Conservation (phyloP, 345 rosid species). For the Citrus medica region DNA sequence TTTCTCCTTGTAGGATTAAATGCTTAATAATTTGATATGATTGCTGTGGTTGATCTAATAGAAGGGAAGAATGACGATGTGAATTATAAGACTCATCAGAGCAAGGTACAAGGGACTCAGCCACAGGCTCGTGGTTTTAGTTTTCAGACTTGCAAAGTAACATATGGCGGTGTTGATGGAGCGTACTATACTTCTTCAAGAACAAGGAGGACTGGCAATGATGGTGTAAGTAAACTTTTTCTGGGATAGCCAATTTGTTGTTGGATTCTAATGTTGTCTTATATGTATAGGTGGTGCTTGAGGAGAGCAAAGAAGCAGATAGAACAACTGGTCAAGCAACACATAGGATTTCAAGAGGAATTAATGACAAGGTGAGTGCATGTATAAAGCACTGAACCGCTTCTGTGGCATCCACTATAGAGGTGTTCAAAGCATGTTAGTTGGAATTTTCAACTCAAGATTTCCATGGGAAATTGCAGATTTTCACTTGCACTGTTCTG, state of each 20-base stretch:
- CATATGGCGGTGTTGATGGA: slow-evolving; percentile 82
- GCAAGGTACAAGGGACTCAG: slow-evolving; percentile 24
- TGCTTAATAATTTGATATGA: slow-evolving; percentile 2
- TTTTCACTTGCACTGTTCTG: background rate
- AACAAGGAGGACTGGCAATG: slow-evolving; percentile 54
- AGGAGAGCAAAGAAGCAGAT: slow-evolving; percentile 89
- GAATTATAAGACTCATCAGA: slow-evolving; percentile 23
- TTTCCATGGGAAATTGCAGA: background rate
- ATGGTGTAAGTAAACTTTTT: slow-evolving; percentile 60
- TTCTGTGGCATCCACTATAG: background rate
- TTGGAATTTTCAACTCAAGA: background rate
- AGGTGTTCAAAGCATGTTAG: background rate
- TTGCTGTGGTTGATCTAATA: slow-evolving; percentile 18
- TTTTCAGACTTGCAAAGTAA: slow-evolving; percentile 52
- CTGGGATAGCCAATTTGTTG: background rate
- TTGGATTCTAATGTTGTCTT: background rate
- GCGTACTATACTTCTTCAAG: slow-evolving; percentile 68
- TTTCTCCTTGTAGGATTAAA: background rate
- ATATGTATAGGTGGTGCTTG: slow-evolving; percentile 48
- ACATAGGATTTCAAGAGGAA: slow-evolving; percentile 78
- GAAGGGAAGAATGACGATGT: slow-evolving; percentile 36
- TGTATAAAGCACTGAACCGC: background rate
- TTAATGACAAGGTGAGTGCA: slow-evolving; percentile 61
- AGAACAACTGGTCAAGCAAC: slow-evolving; percentile 67
- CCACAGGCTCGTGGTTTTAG: slow-evolving; percentile 32